These are phyloP conservation scores for Zelonia costaricensis DNA, from an alignment of 208 protist genomes.

Conservation along the genomic window DNA sequence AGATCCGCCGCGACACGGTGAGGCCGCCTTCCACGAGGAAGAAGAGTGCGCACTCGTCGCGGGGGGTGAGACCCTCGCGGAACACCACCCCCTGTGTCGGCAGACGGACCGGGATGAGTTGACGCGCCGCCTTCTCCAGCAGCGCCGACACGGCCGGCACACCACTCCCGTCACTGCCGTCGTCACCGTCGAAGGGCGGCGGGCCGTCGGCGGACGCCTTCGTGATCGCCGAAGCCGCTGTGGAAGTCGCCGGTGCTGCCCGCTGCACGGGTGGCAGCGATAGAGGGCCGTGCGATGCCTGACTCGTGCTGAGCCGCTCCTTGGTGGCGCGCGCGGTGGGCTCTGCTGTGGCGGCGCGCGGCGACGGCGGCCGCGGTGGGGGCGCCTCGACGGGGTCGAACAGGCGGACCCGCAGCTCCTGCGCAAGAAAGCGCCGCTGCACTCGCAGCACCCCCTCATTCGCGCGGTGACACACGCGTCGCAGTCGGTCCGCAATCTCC, in stretches of 20 bases:
- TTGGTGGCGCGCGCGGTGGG: not conserved
- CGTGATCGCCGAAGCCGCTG: no score
- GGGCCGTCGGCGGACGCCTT: no score
- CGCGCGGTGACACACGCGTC: constrained; percentile 31
- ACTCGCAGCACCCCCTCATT: constrained; percentile 32
- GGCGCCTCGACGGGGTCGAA: no score
- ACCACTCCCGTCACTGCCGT: not conserved
- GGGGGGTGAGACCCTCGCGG: constrained; percentile 44
- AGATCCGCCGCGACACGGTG: constrained; percentile 48
- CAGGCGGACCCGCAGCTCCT: constrained; percentile 29
- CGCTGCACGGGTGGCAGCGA: no score
- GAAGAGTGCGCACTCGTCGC: constrained; percentile 55
- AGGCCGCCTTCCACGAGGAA: constrained; percentile 64
- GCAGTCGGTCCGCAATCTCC: constrained; percentile 27
- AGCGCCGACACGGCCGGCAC: not conserved
- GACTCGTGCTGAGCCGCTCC: not conserved
- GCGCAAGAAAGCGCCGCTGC: constrained; percentile 38
- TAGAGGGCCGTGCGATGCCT: no score
- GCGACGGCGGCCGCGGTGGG: not conserved
- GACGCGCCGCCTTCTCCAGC: constrained; percentile 25
- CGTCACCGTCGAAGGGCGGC: not conserved
- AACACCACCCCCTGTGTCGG: constrained; percentile 43
- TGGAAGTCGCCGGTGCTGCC: no score
- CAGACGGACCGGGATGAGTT: constrained; percentile 57
- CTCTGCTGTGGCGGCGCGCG: not conserved